These are phyloP conservation scores for Mycoemilia scoparia DNA, from an alignment of 192 early-diverging fungal genomes.

Conservation along the genomic window DNA sequence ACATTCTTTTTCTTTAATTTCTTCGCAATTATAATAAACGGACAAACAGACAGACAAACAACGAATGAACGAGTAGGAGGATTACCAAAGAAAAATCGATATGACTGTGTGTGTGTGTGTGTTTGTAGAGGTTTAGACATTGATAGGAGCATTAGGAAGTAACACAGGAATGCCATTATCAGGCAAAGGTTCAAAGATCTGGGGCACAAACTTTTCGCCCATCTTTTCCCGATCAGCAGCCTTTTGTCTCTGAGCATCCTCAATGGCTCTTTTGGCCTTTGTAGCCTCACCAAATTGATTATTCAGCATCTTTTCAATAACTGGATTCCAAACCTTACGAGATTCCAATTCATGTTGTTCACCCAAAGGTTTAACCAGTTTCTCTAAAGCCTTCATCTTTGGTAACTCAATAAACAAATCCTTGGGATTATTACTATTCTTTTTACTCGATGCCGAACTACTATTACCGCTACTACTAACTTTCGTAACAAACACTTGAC, in stretches of 20 bases:
- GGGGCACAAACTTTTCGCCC: slow-evolving; percentile 30
- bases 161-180: too few species aligned
- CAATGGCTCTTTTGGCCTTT: slow-evolving; percentile 41
- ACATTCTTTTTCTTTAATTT: too few species aligned
- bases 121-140: too few species aligned
- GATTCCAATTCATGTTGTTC: slow-evolving; percentile 46
- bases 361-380: slow-evolving; percentile 32
- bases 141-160: too few species aligned
- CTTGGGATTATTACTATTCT: too few species aligned
- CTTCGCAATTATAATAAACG: too few species aligned
- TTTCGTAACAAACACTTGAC: slow-evolving; percentile 27
- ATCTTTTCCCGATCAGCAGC: slow-evolving; percentile 29
- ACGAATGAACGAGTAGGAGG: too few species aligned
- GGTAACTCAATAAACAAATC: slow-evolving; percentile 36
- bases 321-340: slow-evolving; percentile 38
- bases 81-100: too few species aligned
- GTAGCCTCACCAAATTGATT: slow-evolving; percentile 42
- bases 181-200: slow-evolving; percentile 50
- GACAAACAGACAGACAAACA: too few species aligned
- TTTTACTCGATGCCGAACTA: not conserved
- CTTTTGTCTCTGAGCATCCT: slow-evolving; percentile 40
- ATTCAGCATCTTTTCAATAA: slow-evolving; percentile 35
- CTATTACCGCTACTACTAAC: slow-evolving; percentile 1
- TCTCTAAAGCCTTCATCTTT: slow-evolving; percentile 23
- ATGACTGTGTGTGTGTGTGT: too few species aligned